These are phyloP conservation scores for Neurospora sp. DNA, from an alignment of 495 filamentous ascomycete species.

Conservation along the genomic window DNA sequence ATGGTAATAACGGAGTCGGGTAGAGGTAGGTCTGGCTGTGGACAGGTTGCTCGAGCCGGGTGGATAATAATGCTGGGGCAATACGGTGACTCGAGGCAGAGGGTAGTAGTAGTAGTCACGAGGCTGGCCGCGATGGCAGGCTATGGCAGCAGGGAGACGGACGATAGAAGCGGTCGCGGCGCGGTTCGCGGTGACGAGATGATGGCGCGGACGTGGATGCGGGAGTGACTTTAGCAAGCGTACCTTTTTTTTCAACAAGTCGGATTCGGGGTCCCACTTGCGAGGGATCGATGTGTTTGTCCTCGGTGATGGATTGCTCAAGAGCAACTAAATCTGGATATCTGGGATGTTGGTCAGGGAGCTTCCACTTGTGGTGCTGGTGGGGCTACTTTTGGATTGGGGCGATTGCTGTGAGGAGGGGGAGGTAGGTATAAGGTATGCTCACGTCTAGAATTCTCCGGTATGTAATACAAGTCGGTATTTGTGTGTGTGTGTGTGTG, in stretches of 20 bases:
- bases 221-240: conserved; percentile 11
- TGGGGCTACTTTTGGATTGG: conserved; percentile 42
- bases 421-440: neutral
- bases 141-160: neutral
- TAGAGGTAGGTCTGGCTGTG: neutral
- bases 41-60: neutral
- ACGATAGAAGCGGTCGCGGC: neutral
- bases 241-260: conserved; percentile 87
- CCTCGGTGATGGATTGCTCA: conserved; percentile 83
- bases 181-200: neutral
- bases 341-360: conserved; percentile 77
- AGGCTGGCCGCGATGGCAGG: neutral
- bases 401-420: conserved; percentile 37
- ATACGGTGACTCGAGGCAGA: neutral
- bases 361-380: conserved; percentile 40
- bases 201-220: neutral
- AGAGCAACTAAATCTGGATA: conserved; percentile 85
- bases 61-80: neutral
- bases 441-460: neutral
- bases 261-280: conserved; percentile 89
- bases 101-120: neutral
- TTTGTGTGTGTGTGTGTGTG: neutral
- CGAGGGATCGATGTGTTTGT: conserved; percentile 62
- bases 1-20: neutral
- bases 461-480: neutral